Conservation (phyloP, 2,329 filamentous ascomycete genomes). For the Fusarium nematophilum region DNA sequence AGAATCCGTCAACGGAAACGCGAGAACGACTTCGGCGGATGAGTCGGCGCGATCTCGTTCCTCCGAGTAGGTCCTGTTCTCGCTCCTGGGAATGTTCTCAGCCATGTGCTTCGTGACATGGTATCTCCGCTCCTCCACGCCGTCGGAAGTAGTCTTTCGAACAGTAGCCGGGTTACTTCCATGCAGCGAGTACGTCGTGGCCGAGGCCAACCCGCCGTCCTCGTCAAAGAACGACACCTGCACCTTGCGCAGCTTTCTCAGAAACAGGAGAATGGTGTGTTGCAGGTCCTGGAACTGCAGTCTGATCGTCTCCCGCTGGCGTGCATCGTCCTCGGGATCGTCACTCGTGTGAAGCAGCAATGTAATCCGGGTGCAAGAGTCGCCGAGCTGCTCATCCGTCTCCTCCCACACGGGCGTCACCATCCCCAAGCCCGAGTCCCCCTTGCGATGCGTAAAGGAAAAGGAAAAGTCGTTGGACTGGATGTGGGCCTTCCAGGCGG, state of each 20-base stretch:
- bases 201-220: conserved; percentile 3
- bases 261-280: conserved; percentile 55
- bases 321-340: conserved; percentile 18
- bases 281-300: conserved; percentile 53
- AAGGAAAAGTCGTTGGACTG: conserved; percentile 58
- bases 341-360: conserved; percentile 49
- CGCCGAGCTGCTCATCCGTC: conserved; percentile 14
- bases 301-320: conserved; percentile 41
- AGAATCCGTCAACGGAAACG: conserved; percentile 55
- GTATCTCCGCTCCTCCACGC: conserved; percentile 23
- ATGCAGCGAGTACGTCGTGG: conserved; percentile 21
- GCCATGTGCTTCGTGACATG: conserved; percentile 47
- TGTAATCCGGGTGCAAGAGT: conserved; percentile 51
- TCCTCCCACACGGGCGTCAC: conserved; percentile 57
- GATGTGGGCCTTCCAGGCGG: conserved; percentile 56
- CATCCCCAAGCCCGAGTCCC: conserved; percentile 63
- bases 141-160: neutral
- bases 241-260: conserved; percentile 53
- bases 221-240: conserved; percentile 45
- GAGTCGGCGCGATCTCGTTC: conserved; percentile 41
- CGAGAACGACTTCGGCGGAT: conserved; percentile 54
- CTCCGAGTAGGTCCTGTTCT: conserved; percentile 49
- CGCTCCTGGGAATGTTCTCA: conserved; percentile 46
- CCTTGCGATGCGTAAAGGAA: conserved; percentile 52
- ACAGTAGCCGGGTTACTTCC: conserved; percentile 16